A percentile compares a stretch with the other conserved stretches of the same genome.
phyloP scores from a whole-genome alignment of 2,329 filamentous ascomycete species.

The Sarocladium oryzae region DNA sequence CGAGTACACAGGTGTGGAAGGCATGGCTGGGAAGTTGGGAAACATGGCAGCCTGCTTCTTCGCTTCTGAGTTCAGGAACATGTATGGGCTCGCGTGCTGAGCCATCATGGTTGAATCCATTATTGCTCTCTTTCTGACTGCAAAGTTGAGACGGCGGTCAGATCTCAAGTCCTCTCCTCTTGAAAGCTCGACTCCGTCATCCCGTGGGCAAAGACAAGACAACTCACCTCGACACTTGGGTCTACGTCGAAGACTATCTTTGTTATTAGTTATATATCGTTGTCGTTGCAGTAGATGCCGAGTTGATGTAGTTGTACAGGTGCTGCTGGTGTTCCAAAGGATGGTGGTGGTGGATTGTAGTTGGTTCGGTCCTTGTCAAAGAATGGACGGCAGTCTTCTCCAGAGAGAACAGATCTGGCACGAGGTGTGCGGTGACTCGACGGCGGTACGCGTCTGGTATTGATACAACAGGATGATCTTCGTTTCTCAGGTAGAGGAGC shows the following conservation, averaged over 20 bases:
- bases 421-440: constrained; percentile 2
- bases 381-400: constrained; percentile 39
- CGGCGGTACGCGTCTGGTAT: constrained; percentile 5
- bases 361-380: constrained; percentile 22
- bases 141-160: not conserved
- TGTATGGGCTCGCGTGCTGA: constrained; percentile 66
- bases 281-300: constrained; percentile 14
- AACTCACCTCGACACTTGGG: not conserved
- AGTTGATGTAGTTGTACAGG: constrained; percentile 9
- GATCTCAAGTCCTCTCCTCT: not conserved
- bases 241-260: not conserved
- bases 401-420: constrained; percentile 9
- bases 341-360: constrained; percentile 18
- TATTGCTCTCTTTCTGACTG: constrained; percentile 20
- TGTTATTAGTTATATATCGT: constrained; percentile 7
- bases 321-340: constrained; percentile 12
- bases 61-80: constrained; percentile 79
- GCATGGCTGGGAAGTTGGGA: constrained; percentile 50
- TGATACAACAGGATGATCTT: constrained; percentile 11
- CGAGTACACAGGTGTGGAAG: constrained; percentile 58
- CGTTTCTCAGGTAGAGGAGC: no score
- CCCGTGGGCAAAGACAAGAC: no score
- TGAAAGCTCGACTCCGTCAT: no score
- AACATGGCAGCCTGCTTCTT: constrained; percentile 43
- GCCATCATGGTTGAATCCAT: constrained; percentile 61